Evolutionary conservation across 208 protist species (phyloP), one percentile per base, ranked within the genome.

Genomic region (Tritrichomonas musculus): DNA sequence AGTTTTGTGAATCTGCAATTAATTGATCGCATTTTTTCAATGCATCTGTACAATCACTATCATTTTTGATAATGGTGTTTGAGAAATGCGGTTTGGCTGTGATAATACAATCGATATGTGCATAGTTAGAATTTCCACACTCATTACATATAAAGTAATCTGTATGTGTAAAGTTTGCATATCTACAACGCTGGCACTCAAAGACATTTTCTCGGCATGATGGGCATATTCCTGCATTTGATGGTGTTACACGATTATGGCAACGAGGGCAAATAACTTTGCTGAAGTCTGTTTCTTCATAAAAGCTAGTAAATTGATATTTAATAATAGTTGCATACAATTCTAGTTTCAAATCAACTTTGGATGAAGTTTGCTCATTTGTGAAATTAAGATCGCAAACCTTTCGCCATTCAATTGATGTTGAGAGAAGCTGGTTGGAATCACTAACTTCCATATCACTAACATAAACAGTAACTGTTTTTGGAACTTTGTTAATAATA

Each of bases 111-210:
- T 97, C 96, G 50, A 98, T 97, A 22, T 96, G 92, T 11, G 93
- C 96, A 93, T 97, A 97, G 92, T 95, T 93, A 93, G 96, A 97
- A 93, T 93, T 97, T 41, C 97, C 97, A 94, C 97, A 98, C 94
- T 98, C 97, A 94, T 97, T 97, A 93, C 97, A 98, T 14, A 98
- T 94, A 94, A 98, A 98, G 1, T 94, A 96, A 53, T 97, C 95
- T 11, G 97, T 94, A 77, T 98, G 80, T 57, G 98, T 97, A 92
- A 98, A 98, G 95, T 98, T 98, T 93, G 98, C 98, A 94, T 97
- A 97, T 57, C 97, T 94, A 92, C 97, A 98, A 49, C 97, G 95
- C 25, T 96, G 94, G 94, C 97, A 98, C 93, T 98, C 97, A 94
- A 96, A 97, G 0, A 96, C 95, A 94, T 98, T 98, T 92, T 98